These are phyloP conservation scores for Halenospora varia DNA, from an alignment of 495 filamentous ascomycete genomes.

Conservation along the genomic window DNA sequence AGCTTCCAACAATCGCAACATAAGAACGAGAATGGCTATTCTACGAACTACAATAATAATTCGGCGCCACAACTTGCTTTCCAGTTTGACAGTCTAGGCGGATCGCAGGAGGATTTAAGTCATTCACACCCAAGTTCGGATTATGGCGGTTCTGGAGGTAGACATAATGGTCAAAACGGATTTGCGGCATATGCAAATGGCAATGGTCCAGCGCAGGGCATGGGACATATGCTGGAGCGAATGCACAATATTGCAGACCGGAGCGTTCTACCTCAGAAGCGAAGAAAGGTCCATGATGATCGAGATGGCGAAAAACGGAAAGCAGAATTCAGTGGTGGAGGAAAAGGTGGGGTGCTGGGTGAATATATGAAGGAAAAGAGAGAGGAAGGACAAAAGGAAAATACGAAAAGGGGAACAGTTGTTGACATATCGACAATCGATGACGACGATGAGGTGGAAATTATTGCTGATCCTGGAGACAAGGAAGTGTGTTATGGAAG, in stretches of 20 bases:
- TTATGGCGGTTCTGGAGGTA: background rate
- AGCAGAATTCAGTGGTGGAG: conserved; percentile 34
- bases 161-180: conserved; percentile 1
- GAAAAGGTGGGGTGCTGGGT: conserved; percentile 55
- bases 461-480: conserved; percentile 36
- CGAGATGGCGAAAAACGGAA: conserved; percentile 32
- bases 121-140: background rate
- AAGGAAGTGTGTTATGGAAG: conserved; percentile 85
- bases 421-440: conserved; percentile 45
- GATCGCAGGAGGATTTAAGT: background rate
- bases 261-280: conserved; percentile 57
- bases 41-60: conserved; percentile 3
- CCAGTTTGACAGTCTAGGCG: conserved; percentile 38
- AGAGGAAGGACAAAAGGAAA: conserved; percentile 40
- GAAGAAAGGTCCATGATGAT: conserved; percentile 53
- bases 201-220: conserved; percentile 25
- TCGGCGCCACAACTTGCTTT: conserved; percentile 25
- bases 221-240: conserved; percentile 55
- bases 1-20: conserved; percentile 16
- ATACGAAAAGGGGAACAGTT: conserved; percentile 24
- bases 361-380: conserved; percentile 57
- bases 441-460: conserved; percentile 50
- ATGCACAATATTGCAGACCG: conserved; percentile 70
- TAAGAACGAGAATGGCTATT: conserved; percentile 8
- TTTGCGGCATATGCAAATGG: conserved; percentile 18